Base-by-base conservation (phyloP, 805 yeast species). In the Alloascoidea africana region DNA sequence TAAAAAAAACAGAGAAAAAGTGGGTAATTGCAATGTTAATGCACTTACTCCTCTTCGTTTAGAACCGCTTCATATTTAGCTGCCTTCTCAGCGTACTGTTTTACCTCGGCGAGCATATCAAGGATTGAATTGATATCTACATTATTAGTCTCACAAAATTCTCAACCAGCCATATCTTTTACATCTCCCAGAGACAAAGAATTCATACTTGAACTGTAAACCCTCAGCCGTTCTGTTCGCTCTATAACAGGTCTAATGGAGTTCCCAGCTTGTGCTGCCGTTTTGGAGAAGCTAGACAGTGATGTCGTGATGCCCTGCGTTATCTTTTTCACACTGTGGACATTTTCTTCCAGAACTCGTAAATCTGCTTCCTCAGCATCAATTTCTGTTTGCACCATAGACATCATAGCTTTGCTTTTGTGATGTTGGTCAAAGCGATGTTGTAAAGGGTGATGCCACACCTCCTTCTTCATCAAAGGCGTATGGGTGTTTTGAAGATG, bases 261-360 rank as follows among this genome's bases (percentile, higher is more conserved):
- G 18, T 58, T 55, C 41, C 75, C 72, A 1, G 89, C 79, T 16
- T 64, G 62, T 16, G 62, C 51, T 4, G 86, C 66, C 38, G 66
- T 68, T 18, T 53, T 54, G 4, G 76, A 63, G 38, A 86, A 67
- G 36, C 59, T 62, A 18, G 54, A 60, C 33, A 84, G 60, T 2
- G 84, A 73, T 17, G 58, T 56, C 6, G 71, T 61, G 39, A 86
- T 75, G 34, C 67, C 56, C 2, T 55, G 50, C 5, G 85, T 69
- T 32, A 84, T 56, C 14, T 62, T 63, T 32, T 69, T 67, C 2
- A 84, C 70, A 38, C 73, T 68, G 36, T 64, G 55, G 23, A 87
- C 62, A 38, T 80, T 76, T 49, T 81, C 91, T 38, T 83, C 80
- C 19, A 86, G 65, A 3, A 86, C 86, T 2, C 84, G 76, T 23